Conservation (phyloP, 2,329 filamentous ascomycete genomes). For the Microdochium bolleyi region DNA sequence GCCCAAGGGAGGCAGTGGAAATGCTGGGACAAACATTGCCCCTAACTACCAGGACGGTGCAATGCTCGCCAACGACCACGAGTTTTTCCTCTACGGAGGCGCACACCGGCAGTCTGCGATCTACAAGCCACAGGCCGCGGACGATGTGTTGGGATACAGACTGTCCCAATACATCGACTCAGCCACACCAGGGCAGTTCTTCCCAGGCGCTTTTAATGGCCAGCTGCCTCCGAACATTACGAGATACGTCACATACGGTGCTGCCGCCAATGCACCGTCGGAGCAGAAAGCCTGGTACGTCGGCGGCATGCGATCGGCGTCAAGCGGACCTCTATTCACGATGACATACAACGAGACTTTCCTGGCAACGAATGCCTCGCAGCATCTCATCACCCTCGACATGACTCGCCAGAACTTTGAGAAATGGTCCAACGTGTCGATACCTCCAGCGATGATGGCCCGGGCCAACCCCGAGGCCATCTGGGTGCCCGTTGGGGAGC, state of each 20-base stretch:
- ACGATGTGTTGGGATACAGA: constrained; percentile 43
- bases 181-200: neutral
- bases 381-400: constrained; percentile 53
- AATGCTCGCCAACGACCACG: constrained; percentile 56
- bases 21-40: constrained; percentile 37
- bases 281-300: constrained; percentile 69
- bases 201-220: neutral
- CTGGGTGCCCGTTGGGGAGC: constrained; percentile 69
- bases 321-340: constrained; percentile 39
- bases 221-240: constrained; percentile 39
- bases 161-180: constrained; percentile 35
- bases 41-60: constrained; percentile 55
- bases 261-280: constrained; percentile 54
- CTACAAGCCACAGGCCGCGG: constrained; percentile 26
- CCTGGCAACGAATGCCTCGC: constrained; percentile 37
- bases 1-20: constrained; percentile 36
- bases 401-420: constrained; percentile 41
- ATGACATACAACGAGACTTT: constrained; percentile 20
- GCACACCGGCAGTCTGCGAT: constrained; percentile 26
- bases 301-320: constrained; percentile 47
- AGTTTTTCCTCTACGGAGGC: constrained; percentile 60
- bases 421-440: constrained; percentile 48
- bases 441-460: constrained; percentile 39
- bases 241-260: constrained; percentile 57
- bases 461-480: constrained; percentile 59